These are phyloP conservation scores for Exutisphaerella laricina DNA, from an alignment of 2,329 filamentous ascomycete genomes.

Conservation along the genomic window DNA sequence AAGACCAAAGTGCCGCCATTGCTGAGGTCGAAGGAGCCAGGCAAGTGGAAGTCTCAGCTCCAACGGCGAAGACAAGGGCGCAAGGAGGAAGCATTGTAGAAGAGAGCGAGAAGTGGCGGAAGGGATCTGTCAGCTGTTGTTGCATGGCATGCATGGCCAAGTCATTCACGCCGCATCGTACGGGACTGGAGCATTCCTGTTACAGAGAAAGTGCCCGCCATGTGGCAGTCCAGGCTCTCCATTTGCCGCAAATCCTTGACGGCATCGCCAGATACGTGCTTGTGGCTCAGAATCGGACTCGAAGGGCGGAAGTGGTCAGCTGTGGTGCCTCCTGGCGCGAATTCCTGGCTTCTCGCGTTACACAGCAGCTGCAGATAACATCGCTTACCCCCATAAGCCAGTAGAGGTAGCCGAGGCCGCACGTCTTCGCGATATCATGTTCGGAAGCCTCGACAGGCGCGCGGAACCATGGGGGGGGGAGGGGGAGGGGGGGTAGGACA, in stretches of 20 bases:
- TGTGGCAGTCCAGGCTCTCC: neutral
- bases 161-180: neutral
- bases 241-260: conserved; percentile 2
- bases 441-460: no score
- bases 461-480: no score
- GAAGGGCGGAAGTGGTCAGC: neutral
- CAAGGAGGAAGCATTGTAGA: neutral
- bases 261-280: neutral
- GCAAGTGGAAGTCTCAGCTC: neutral
- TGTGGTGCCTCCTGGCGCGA: neutral
- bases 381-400: neutral
- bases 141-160: neutral
- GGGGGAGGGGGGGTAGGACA: no score
- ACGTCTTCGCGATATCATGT: no score
- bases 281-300: neutral
- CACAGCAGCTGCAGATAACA: conserved; percentile 1
- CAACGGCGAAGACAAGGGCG: neutral
- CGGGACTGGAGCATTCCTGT: neutral
- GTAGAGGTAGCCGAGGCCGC: neutral
- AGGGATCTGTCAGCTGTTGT: neutral
- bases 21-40: neutral
- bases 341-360: neutral
- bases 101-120: neutral
- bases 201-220: neutral
- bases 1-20: neutral